Conservation (phyloP, 78 protist species). For the Polysphondylium violaceum region DNA sequence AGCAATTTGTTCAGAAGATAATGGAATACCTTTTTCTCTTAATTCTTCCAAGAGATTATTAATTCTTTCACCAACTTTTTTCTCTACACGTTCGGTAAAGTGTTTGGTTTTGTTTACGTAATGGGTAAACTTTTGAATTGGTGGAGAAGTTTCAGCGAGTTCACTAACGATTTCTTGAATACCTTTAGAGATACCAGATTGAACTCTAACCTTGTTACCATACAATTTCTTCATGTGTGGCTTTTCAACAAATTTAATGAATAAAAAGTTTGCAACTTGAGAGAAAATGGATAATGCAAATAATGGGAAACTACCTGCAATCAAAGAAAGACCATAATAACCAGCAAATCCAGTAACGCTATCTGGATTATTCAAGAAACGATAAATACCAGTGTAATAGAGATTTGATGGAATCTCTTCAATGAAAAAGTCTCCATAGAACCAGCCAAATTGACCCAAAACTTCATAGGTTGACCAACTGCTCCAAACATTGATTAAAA, state of each 20-base stretch:
- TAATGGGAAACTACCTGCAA: slow-evolving; percentile 63
- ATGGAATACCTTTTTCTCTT: slow-evolving; percentile 56
- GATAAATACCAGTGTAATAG: slow-evolving; percentile 82
- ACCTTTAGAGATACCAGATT: slow-evolving; percentile 70
- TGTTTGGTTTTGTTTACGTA: slow-evolving; percentile 48
- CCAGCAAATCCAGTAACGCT: slow-evolving; percentile 76
- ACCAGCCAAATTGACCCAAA: slow-evolving; percentile 87
- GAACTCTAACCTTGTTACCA: slow-evolving; percentile 76
- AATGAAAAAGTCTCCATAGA: slow-evolving; percentile 88
- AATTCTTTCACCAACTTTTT: slow-evolving; percentile 28
- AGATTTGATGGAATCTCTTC: slow-evolving; percentile 52
- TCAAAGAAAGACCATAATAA: slow-evolving; percentile 76
- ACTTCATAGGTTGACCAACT: slow-evolving; percentile 64
- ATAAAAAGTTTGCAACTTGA: slow-evolving; percentile 59
- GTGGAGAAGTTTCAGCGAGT: slow-evolving; percentile 45
- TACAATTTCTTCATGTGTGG: slow-evolving; percentile 87
- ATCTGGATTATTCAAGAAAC: slow-evolving; percentile 87
- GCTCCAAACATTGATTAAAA: slow-evolving; percentile 72
- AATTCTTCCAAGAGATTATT: slow-evolving; percentile 42
- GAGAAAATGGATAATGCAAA: slow-evolving; percentile 73
- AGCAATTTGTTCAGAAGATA: slow-evolving; percentile 65
- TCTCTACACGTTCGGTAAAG: slow-evolving; percentile 63
- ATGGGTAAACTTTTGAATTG: slow-evolving; percentile 49
- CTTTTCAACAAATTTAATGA: slow-evolving; percentile 76
- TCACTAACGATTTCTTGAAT: slow-evolving; percentile 76